Evolutionary conservation across 306 rosid species (phyloP), one percentile per base, ranked within the genome.

Genomic region (Trichosanthes truncata): DNA sequence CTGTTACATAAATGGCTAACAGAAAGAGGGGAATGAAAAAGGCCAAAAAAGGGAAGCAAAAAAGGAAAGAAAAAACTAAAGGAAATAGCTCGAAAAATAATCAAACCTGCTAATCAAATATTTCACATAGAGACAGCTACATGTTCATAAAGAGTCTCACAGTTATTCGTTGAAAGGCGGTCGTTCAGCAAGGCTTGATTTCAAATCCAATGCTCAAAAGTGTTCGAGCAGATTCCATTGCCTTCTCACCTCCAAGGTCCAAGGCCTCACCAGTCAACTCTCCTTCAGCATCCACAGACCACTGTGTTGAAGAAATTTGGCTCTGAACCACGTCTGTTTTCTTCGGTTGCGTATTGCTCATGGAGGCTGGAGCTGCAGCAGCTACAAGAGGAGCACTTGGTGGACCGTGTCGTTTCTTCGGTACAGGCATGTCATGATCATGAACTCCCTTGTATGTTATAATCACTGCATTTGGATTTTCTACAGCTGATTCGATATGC

Each of bases 141-240:
- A 51, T 74, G 62, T 51, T 74, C 78, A 74, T 74, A 74, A 52
- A 33, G 10, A 72, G 62, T 80, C 41, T 53, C 76, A 35, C 26
- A 14, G 61, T 72, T 46, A 79, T 73, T 77, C 41, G 81, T 71
- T 38, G 76, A 57, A 40, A 5, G 59, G 18, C 59, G 69, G 63
- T n/a, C 31, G 4, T 78, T 93, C 91, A 96, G 87, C 99, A 93
- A 62, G 97, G 99, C 81, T 96, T 96, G 84, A 96, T 93, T 90
- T 96, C 99, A 77, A 96, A 96, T 74, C 98, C 99, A 62, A 96
- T 96, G 96, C 99, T 96, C 82, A 96, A 78, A 76, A 96, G 96
- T 2, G 99, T 96, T 85, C 92, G 89, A 74, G 99, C 99, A 5
- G 99, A 96, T 79, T 96, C 99, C 76, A 96, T 93, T 77, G 99